Evolutionary conservation across 2,329 filamentous ascomycete species (phyloP), one percentile per base, ranked within the genome.

Genomic region (Tolypocladium capitatum): DNA sequence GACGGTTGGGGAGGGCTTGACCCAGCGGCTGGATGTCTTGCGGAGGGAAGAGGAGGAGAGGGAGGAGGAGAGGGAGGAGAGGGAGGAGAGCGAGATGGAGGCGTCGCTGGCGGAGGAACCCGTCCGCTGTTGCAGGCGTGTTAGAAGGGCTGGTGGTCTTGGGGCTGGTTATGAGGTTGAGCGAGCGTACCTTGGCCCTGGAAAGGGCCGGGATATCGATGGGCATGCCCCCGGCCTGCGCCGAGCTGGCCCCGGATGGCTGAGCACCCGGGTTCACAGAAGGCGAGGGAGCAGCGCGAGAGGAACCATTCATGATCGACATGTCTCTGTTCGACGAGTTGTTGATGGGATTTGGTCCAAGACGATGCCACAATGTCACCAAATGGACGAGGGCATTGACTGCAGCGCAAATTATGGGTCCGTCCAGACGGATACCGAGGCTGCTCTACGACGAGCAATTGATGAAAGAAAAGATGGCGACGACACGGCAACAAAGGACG

Each of bases 1-100:
- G 53, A 70, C 66, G 9, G 64, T 67, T 20, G 64, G 67, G n/a
- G 64, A 56, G 8, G 67, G 55, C 54, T 62, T 66, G 53, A 65
- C 53, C 48, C 60, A 60, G 46, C 53, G 52, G 51, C 63, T 62
- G 18, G 64, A 56, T 6, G 57, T 54, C 48, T 61, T 65, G 49
- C 63, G 56, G 40, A 56, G 56, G 35, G 59, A 56, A 18, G 59
- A 53, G 27, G 58, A 53, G 27, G 58, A 54, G 8, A 55, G 48
- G 4, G 52, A 43, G 18, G 59, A 56, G 20, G 54, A 53, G 33
- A 53, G 44, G 18, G 48, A 34, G 16, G 27, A 41, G 18, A 45
- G 30, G 16, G 27, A 41, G 11, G 45, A 27, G 20, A 32, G 34
- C 1, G 48, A 30, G 33, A 52, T 47, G 14, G 60, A 62, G 34